Evolutionary conservation across 192 early-diverging fungal genomes (phyloP).

Genomic region (Coemansia sp.): DNA sequence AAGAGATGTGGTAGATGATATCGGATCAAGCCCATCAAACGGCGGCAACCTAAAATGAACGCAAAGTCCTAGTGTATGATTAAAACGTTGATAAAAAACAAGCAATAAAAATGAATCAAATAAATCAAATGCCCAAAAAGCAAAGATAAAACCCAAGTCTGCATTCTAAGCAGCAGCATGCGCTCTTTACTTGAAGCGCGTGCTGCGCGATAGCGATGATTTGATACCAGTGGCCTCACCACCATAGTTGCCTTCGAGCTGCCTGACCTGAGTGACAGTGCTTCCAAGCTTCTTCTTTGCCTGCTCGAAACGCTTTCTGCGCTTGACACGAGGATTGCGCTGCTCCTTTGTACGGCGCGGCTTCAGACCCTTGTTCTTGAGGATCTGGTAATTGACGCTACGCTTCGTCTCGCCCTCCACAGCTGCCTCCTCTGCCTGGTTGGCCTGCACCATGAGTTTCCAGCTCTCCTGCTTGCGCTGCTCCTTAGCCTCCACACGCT

Average conservation of each 20-base stretch:
- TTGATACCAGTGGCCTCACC: slow-evolving; percentile 97
- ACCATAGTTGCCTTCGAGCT: slow-evolving; percentile 71
- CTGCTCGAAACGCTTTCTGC: slow-evolving; percentile 81
- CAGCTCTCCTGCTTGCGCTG: slow-evolving; percentile 46
- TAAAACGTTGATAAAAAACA: no score
- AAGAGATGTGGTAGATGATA: no score
- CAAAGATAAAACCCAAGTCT: background rate
- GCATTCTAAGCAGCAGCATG: background rate
- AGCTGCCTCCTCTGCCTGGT: slow-evolving; percentile 48
- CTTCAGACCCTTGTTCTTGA: slow-evolving; percentile 94
- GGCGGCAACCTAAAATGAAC: no score
- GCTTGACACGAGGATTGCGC: slow-evolving; percentile 94
- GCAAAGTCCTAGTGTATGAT: no score
- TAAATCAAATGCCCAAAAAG: background rate
- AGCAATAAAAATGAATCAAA: no score
- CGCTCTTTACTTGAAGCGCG: slow-evolving; percentile 56
- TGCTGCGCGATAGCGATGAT: slow-evolving; percentile 72
- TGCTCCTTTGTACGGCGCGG: slow-evolving; percentile 88
- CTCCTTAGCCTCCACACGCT: slow-evolving; percentile 55
- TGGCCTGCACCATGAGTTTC: slow-evolving; percentile 37
- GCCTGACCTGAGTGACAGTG: slow-evolving; percentile 67
- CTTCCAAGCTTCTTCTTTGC: slow-evolving; percentile 87
- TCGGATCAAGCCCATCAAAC: no score
- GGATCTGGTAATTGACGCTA: slow-evolving; percentile 78
- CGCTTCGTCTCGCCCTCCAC: slow-evolving; percentile 67